phyloP scores from a whole-genome alignment of 163 green algal species.

The Coccomyxa subellipsoidea region DNA sequence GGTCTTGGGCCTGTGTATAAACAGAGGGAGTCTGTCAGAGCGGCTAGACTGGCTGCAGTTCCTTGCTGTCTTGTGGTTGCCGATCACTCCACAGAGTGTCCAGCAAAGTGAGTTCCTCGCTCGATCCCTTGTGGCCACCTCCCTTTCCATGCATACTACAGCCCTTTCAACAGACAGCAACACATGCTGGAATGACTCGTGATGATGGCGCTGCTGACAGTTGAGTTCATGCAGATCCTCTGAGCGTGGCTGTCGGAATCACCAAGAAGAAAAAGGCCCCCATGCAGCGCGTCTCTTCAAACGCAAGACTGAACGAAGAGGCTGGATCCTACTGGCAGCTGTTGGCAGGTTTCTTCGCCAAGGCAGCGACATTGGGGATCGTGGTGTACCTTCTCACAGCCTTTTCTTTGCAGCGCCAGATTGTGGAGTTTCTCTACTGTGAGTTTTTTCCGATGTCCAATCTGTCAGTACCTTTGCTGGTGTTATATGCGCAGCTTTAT shows the following conservation, averaged over 20 bases:
- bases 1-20: slow-evolving; percentile 22
- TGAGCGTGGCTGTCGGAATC: background rate
- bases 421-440: slow-evolving; percentile 13
- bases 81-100: slow-evolving; percentile 26
- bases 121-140: background rate
- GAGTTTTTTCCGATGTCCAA: background rate
- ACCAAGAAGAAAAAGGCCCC: background rate
- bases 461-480: background rate
- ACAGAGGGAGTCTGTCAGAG: slow-evolving; percentile 21
- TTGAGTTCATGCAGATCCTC: slow-evolving; percentile 5
- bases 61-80: slow-evolving; percentile 15
- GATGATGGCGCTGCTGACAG: too few relatives aligned
- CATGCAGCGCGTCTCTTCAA: slow-evolving; percentile 9
- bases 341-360: slow-evolving; percentile 3
- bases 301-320: slow-evolving; percentile 14
- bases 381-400: slow-evolving; percentile 10
- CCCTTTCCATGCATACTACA: background rate
- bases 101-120: background rate
- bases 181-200: too few relatives aligned
- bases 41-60: slow-evolving; percentile 24
- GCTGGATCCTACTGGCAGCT: slow-evolving; percentile 11
- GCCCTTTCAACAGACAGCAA: background rate
- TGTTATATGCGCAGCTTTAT: too few relatives aligned
- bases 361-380: slow-evolving; percentile 3
- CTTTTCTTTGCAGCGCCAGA: background rate